A percentile compares a stretch with the other conserved stretches of the same genome.
These are phyloP conservation scores for Chlorella sp. DNA, from an alignment of 139 green algal species.

Conservation along the genomic window DNA sequence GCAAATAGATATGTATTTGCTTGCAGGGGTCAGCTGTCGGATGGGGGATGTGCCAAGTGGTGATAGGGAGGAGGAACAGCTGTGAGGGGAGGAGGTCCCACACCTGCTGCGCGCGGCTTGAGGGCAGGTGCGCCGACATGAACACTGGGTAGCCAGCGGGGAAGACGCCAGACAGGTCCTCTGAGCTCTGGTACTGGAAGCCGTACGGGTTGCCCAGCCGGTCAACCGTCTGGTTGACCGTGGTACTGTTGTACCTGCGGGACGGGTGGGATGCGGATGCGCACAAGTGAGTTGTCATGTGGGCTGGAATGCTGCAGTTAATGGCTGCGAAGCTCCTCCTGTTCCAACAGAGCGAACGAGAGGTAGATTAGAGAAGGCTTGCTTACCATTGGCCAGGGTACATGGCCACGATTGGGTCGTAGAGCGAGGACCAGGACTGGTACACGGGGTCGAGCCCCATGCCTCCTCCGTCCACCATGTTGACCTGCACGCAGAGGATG, in stretches of 20 bases:
- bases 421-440: conserved; percentile 9
- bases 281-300: no score
- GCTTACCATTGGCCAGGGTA: conserved; percentile 2
- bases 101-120: conserved; percentile 3
- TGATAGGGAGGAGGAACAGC: no score
- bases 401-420: conserved; percentile 6
- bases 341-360: no score
- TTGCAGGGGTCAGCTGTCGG: no score
- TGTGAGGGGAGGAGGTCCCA: no score
- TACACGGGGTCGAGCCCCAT: conserved; percentile 26
- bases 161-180: conserved; percentile 33
- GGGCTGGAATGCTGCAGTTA: no score
- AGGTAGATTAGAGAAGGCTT: no score
- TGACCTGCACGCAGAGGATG: no score
- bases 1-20: no score
- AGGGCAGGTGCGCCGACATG: conserved; percentile 16
- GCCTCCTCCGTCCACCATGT: conserved; percentile 7
- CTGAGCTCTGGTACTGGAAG: conserved; percentile 27
- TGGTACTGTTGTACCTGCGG: neutral
- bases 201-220: conserved; percentile 8
- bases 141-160: conserved; percentile 28
- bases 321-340: no score
- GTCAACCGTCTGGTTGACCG: conserved; percentile 2
- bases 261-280: neutral
- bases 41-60: no score